Base-by-base conservation (phyloP, 2,329 filamentous ascomycete species). In the Leptographium flavum region DNA sequence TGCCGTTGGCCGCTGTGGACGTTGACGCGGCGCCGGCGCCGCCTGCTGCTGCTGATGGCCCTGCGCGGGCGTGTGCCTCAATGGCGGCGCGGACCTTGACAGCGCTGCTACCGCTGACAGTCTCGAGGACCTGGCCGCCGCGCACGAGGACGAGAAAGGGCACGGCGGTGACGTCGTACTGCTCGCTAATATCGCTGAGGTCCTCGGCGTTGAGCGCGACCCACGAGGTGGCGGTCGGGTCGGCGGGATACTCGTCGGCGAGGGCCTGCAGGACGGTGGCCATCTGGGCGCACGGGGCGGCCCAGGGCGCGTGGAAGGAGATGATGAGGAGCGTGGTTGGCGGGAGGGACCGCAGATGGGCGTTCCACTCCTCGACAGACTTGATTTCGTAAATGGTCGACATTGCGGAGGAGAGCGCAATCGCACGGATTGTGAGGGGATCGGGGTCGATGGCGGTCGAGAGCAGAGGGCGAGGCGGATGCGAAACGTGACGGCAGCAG, bases 281-380 rank as follows among this genome's bases (percentile, higher is more conserved):
- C 88, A 96, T 96, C 66, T 95, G 87, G 51, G 84, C 80, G 70
- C 92, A 96, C 39, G 92, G 92, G 48, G 87, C 87, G 27, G 92
- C 92, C 92, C 92, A 98, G 53, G 88, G 84, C 19, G 92, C 87
- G 63, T 96, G 84, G 71, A 98, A 98, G 61, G 88, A 95, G 59
- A 94, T 77, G 58, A 95, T 73, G 51, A 90, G 72, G 49, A 95
- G 76, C 15, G 83, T 77, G 15, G 79, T 74, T 2, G 81, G 59
- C 11, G 84, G 75, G 14, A 88, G 71, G 36, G 76, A 71, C 50
- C 71, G 69, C 50, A 85, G 68, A 58, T 83, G 73, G 53, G 76
- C 66, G 53, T 79, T 70, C 79, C 92, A 95, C 55, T 79, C 78
- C 54, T 73, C 67, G 56, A 87, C 77, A 55, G 74, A 79, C 55